These are phyloP conservation scores for Inonotus obliquus DNA, from an alignment of 1,284 basidiomycete genomes.

Conservation along the genomic window DNA sequence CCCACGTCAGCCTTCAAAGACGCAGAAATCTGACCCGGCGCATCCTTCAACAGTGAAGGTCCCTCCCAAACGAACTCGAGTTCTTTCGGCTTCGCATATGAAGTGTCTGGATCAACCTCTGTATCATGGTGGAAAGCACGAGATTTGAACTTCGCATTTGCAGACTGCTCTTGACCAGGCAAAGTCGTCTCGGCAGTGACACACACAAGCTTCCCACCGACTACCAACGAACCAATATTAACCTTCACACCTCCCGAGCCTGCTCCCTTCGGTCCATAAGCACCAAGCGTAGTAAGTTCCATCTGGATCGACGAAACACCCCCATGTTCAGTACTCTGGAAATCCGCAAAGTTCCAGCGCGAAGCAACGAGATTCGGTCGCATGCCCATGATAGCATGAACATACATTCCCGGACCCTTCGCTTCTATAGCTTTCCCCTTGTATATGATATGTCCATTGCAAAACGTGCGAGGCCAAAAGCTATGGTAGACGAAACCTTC, in stretches of 20 bases:
- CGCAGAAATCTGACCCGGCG: conserved; percentile 53
- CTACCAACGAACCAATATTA: conserved; percentile 82
- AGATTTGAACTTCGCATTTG: conserved; percentile 51
- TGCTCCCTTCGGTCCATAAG: conserved; percentile 68
- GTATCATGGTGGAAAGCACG: conserved; percentile 64
- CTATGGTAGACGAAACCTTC: conserved; percentile 91
- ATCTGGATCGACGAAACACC: conserved; percentile 87
- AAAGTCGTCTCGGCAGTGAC: conserved; percentile 70
- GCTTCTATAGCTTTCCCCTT: conserved; percentile 66
- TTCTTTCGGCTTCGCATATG: conserved; percentile 73
- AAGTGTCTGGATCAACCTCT: conserved; percentile 68
- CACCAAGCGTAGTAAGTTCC: conserved; percentile 89
- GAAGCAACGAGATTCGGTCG: conserved; percentile 91
- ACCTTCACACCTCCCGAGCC: conserved; percentile 79
- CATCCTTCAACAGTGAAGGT: conserved; percentile 49
- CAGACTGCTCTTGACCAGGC: conserved; percentile 50
- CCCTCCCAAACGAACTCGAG: conserved; percentile 81
- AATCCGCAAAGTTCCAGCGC: conserved; percentile 95
- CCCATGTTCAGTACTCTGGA: conserved; percentile 69
- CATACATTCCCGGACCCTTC: conserved; percentile 84
- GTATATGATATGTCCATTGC: conserved; percentile 67
- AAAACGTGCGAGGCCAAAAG: conserved; percentile 80
- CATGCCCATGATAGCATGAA: conserved; percentile 99
- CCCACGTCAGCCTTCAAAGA: conserved; percentile 58
- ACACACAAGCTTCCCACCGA: conserved; percentile 69